These are phyloP conservation scores for Candida argentea DNA, from an alignment of 805 yeast genomes.

Conservation along the genomic window DNA sequence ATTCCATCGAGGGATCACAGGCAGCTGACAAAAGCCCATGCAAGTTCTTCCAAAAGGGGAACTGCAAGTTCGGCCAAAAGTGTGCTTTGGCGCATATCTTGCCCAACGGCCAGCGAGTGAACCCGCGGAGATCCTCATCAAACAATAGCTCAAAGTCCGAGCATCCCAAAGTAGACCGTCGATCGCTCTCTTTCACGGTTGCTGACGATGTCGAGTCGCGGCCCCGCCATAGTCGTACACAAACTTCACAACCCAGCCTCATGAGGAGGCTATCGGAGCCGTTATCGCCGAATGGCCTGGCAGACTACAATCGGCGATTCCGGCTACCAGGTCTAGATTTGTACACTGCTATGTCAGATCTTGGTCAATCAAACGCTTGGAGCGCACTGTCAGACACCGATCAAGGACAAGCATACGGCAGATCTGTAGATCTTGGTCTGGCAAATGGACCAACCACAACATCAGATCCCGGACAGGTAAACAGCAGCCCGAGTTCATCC, in stretches of 20 bases:
- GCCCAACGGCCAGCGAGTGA: slow-evolving; percentile 82
- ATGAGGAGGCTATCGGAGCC: not conserved
- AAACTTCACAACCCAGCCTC: not conserved
- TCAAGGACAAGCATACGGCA: no score
- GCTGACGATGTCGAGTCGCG: slow-evolving; percentile 1
- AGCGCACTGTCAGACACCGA: no score
- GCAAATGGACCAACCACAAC: no score
- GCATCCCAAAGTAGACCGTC: slow-evolving; percentile 1
- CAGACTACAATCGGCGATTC: no score
- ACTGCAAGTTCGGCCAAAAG: slow-evolving; percentile 88
- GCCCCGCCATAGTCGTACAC: not conserved
- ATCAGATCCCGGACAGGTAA: no score
- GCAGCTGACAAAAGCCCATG: slow-evolving; percentile 58
- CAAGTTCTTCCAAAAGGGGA: slow-evolving; percentile 93
- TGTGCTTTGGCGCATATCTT: slow-evolving; percentile 90
- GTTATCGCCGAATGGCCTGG: no score
- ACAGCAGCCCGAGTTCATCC: no score
- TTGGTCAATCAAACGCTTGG: no score
- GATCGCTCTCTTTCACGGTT: not conserved
- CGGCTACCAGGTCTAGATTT: no score
- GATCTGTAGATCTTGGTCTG: no score
- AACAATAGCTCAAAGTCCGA: slow-evolving; percentile 4
- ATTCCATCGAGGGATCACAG: slow-evolving; percentile 48
- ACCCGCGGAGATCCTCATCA: slow-evolving; percentile 24
- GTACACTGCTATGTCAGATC: no score